Conservation (phyloP, 345 rosid species). For the Punica granatum region DNA sequence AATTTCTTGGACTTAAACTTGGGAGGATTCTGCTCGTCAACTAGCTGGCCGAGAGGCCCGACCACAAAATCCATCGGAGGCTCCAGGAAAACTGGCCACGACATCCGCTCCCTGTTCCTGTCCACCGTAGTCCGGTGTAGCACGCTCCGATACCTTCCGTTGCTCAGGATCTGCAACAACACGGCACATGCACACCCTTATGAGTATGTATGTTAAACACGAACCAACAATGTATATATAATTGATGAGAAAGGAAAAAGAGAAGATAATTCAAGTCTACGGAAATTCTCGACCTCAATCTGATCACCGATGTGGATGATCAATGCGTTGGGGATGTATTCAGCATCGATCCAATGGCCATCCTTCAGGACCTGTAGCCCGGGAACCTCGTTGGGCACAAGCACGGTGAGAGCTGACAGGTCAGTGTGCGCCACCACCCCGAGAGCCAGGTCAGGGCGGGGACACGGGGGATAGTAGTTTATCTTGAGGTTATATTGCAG, state of each 20-base stretch:
- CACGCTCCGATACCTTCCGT: constrained; percentile 60
- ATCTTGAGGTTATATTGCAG: constrained; percentile 66
- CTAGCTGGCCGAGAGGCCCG: constrained; percentile 59
- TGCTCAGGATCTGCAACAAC: constrained; percentile 56
- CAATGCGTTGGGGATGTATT: constrained; percentile 67
- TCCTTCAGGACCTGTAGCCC: constrained; percentile 79
- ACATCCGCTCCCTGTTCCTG: constrained; percentile 70
- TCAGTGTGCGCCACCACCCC: constrained; percentile 85
- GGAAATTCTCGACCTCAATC: constrained; percentile 37
- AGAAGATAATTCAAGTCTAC: too few relatives aligned
- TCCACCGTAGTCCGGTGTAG: constrained; percentile 64
- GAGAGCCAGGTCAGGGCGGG: constrained; percentile 72
- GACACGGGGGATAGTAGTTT: constrained; percentile 87
- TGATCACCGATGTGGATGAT: constrained; percentile 85
- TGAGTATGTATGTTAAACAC: too few relatives aligned
- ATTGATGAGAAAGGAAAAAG: too few relatives aligned
- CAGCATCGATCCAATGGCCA: constrained; percentile 57
- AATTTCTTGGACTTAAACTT: constrained; percentile 54
- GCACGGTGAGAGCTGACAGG: constrained; percentile 59
- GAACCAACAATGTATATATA: too few relatives aligned
- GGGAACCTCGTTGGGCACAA: constrained; percentile 81
- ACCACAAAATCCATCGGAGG: constrained; percentile 57
- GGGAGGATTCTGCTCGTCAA: constrained; percentile 32
- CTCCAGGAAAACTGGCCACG: constrained; percentile 95
- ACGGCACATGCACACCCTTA: background rate